Conservation (phyloP, 495 filamentous ascomycete species). For the Trichodelitschia bisporula region DNA sequence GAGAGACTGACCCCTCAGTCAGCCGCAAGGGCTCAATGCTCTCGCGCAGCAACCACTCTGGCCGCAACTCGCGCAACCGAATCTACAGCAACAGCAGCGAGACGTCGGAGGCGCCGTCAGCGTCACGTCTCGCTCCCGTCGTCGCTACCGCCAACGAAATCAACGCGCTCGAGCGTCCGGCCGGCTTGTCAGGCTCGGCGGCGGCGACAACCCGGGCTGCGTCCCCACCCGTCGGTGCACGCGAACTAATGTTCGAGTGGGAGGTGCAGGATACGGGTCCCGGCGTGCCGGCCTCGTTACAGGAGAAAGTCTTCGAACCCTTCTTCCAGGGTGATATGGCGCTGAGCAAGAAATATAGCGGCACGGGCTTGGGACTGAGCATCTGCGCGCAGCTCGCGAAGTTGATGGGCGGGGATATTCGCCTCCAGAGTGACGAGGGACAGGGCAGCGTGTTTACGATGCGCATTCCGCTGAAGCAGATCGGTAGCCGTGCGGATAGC, state of each 20-base stretch:
- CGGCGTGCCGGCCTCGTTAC: slow-evolving; percentile 57
- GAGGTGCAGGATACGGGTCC: slow-evolving; percentile 78
- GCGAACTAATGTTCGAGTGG: slow-evolving; percentile 48
- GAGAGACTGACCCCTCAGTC: slow-evolving; percentile 19
- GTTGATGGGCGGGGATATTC: slow-evolving; percentile 58
- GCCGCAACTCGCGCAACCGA: slow-evolving; percentile 5
- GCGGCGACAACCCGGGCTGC: slow-evolving; percentile 16
- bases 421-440: slow-evolving; percentile 45
- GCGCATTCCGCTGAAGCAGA: slow-evolving; percentile 57
- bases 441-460: slow-evolving; percentile 64
- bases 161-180: slow-evolving; percentile 18
- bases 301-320: slow-evolving; percentile 69
- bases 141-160: slow-evolving; percentile 14
- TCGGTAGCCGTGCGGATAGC: slow-evolving; percentile 37
- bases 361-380: slow-evolving; percentile 72
- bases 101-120: slow-evolving; percentile 5
- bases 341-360: slow-evolving; percentile 71
- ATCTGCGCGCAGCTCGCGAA: slow-evolving; percentile 70
- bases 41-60: slow-evolving; percentile 5
- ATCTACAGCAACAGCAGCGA: background rate
- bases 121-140: no score
- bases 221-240: slow-evolving; percentile 34
- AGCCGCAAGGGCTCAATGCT: slow-evolving; percentile 10
- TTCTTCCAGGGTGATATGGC: slow-evolving; percentile 83
- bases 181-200: background rate